Evolutionary conservation across 768 basidiomycete genomes (phyloP).

Genomic region (Calocybe cyanea): DNA sequence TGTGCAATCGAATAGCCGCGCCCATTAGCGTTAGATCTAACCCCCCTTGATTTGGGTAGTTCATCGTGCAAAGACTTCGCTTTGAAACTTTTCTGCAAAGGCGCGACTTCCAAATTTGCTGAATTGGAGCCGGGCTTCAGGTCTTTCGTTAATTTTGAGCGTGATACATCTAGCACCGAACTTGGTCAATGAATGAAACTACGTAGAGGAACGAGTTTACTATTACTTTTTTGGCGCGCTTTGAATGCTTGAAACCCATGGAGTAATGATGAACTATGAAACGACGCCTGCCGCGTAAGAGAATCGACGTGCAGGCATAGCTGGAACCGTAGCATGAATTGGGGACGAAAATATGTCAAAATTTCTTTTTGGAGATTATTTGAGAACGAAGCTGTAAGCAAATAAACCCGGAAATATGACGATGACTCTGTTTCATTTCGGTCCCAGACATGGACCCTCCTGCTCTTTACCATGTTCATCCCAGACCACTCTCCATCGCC

Average conservation of each 20-base stretch:
- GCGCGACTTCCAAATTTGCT: constrained; percentile 13
- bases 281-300: background rate
- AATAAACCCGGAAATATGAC: too few species aligned
- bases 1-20: background rate
- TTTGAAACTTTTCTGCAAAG: background rate
- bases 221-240: background rate
- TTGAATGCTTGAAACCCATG: background rate
- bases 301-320: constrained; percentile 7
- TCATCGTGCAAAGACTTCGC: background rate
- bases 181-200: background rate
- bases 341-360: too few species aligned
- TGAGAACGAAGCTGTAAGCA: too few species aligned
- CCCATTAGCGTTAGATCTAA: background rate
- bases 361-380: too few species aligned
- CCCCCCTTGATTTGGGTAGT: background rate
- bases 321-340: background rate
- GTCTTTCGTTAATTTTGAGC: constrained; percentile 13
- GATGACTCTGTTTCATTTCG: too few species aligned
- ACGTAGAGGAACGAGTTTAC: background rate
- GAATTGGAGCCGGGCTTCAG: constrained; percentile 4
- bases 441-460: too few species aligned
- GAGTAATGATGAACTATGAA: constrained; percentile 9
- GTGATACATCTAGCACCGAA: constrained; percentile 13
- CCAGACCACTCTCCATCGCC: constrained; percentile 13
- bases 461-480: constrained; percentile 5